Percentiles rank a stretch among this genome's conserved stretches.
phyloP scores from a whole-genome alignment of 2,329 filamentous ascomycete genomes.

The Lachnellula cervina region DNA sequence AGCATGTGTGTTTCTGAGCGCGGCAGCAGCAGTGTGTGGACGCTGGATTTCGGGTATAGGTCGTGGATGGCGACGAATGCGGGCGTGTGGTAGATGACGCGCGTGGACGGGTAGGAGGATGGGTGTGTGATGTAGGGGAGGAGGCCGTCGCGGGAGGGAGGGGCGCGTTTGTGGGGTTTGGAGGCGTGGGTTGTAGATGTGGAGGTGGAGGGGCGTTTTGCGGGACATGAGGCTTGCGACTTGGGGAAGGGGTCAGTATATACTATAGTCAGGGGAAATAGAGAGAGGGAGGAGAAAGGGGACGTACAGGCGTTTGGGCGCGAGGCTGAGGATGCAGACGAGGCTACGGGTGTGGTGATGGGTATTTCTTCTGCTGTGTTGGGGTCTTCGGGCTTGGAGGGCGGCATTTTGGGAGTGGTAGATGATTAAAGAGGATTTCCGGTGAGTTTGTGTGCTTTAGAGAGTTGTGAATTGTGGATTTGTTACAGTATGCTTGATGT shows the following conservation, averaged over 20 bases:
- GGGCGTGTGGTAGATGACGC: slow-evolving; percentile 62
- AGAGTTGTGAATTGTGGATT: no score
- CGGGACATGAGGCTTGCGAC: slow-evolving; percentile 49
- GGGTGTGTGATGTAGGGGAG: slow-evolving; percentile 63
- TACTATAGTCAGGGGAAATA: background rate
- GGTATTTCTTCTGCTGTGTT: slow-evolving; percentile 40
- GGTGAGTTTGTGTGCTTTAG: no score
- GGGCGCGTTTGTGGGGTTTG: slow-evolving; percentile 24
- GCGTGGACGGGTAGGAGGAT: slow-evolving; percentile 49
- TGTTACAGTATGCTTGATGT: no score
- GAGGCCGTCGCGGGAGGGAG: slow-evolving; percentile 55
- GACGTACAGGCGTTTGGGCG: slow-evolving; percentile 41
- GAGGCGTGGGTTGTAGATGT: slow-evolving; percentile 3
- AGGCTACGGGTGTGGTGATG: slow-evolving; percentile 23
- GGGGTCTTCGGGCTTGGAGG: slow-evolving; percentile 32
- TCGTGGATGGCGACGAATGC: slow-evolving; percentile 76
- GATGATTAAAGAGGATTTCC: no score
- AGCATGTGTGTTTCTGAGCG: slow-evolving; percentile 56
- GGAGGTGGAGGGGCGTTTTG: slow-evolving; percentile 20
- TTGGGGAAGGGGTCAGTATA: slow-evolving; percentile 19
- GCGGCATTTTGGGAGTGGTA: no score
- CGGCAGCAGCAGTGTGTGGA: slow-evolving; percentile 86
- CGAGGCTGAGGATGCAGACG: slow-evolving; percentile 13
- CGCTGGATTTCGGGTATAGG: slow-evolving; percentile 75
- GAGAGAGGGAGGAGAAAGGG: background rate